Evolutionary conservation across 192 early-diverging fungal species (phyloP).

Genomic region (Mortierella claussenii): DNA sequence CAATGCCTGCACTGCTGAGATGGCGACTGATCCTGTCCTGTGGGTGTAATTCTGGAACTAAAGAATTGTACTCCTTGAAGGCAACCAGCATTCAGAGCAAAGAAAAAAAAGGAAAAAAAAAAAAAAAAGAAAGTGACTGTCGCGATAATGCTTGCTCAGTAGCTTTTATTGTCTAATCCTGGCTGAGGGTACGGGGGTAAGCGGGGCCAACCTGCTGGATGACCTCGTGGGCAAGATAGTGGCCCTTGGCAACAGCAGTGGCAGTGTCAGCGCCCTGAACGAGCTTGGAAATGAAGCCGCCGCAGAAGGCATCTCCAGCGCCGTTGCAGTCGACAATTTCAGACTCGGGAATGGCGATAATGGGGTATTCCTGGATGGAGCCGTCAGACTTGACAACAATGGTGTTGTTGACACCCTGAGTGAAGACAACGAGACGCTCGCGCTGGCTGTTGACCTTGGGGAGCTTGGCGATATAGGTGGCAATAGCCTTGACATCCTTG

Average conservation of each 20-base stretch:
- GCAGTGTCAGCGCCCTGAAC: conserved; percentile 75
- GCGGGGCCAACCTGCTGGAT: conserved; percentile 83
- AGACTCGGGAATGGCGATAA: conserved; percentile 64
- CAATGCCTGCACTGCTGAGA: no score
- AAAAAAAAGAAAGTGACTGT: background rate
- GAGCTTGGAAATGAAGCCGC: conserved; percentile 89
- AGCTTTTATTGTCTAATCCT: conserved; percentile 14
- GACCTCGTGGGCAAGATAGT: conserved; percentile 90
- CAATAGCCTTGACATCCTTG: conserved; percentile 84
- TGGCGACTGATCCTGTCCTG: no score
- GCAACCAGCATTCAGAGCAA: background rate
- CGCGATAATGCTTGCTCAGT: background rate
- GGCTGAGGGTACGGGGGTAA: conserved; percentile 61
- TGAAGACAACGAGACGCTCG: conserved; percentile 91
- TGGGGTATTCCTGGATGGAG: conserved; percentile 68
- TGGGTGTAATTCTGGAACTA: no score
- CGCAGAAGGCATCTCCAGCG: conserved; percentile 97
- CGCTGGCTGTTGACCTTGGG: conserved; percentile 79
- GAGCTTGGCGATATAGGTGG: conserved; percentile 81
- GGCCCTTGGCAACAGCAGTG: conserved; percentile 84
- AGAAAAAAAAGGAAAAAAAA: background rate
- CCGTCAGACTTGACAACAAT: conserved; percentile 78
- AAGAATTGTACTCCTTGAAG: no score
- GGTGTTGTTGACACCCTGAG: conserved; percentile 84
- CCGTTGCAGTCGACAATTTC: conserved; percentile 98